A percentile compares a stretch with the other conserved stretches of the same genome.
phyloP scores from a whole-genome alignment of 257 asterid species.

The Solanum stenotomum region DNA sequence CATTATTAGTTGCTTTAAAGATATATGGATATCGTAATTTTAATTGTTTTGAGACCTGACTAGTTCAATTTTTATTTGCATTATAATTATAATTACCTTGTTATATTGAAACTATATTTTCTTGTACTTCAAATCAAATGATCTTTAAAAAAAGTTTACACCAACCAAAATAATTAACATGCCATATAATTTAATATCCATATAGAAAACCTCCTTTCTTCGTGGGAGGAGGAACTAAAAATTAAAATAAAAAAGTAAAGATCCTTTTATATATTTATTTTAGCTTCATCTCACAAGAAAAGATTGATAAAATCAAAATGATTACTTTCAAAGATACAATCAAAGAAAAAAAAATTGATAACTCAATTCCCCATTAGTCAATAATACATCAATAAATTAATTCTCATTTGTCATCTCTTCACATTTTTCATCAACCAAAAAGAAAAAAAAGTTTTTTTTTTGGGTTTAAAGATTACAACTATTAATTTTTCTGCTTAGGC shows the following conservation, averaged over 20 bases:
- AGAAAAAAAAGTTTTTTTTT: neutral
- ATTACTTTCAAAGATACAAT: neutral
- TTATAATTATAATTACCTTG: neutral
- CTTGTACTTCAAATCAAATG: no score
- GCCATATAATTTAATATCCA: neutral
- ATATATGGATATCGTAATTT: no score
- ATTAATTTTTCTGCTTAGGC: conserved; percentile 51
- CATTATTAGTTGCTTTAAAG: neutral
- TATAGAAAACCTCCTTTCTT: neutral
- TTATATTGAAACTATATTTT: no score
- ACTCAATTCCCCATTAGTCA: neutral
- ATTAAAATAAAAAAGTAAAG: neutral
- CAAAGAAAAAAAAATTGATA: neutral
- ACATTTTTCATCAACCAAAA: neutral
- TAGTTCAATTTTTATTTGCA: no score
- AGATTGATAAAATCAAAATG: neutral
- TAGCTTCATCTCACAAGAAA: neutral
- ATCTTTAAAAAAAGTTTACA: no score
- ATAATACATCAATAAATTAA: neutral
- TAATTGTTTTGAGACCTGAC: neutral
- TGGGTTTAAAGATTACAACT: conserved; percentile 30
- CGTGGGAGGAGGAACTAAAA: neutral
- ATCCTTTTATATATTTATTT: neutral
- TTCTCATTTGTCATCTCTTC: neutral
- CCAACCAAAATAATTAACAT: neutral